phyloP scores from a whole-genome alignment of 345 rosid species.

The Clausena lansium region DNA sequence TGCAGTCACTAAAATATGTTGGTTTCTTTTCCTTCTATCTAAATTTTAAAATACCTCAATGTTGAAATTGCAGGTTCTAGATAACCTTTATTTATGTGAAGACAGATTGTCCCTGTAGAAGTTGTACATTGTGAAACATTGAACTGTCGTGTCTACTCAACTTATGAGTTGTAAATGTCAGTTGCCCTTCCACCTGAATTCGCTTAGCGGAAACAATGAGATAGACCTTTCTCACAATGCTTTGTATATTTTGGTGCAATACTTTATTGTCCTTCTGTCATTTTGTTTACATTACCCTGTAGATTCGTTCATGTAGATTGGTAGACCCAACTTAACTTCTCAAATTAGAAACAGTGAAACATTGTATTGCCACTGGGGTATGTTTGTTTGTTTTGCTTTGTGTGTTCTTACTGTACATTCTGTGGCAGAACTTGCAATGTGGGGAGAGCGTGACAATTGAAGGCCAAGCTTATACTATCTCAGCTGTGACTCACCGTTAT shows the following conservation, averaged over 20 bases:
- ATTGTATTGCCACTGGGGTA: not conserved
- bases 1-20: constrained; percentile 1
- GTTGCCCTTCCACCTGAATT: constrained; percentile 16
- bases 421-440: constrained; percentile 74
- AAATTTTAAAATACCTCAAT: not conserved
- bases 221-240: not conserved
- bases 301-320: constrained; percentile 14
- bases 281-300: constrained; percentile 10
- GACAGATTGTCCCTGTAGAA: constrained; percentile 14
- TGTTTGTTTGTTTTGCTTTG: constrained; percentile 4
- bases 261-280: constrained; percentile 21
- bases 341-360: not conserved
- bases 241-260: constrained; percentile 3
- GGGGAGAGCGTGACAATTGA: constrained; percentile 88
- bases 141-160: constrained; percentile 10
- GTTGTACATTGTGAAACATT: constrained; percentile 9
- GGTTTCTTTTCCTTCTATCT: not conserved
- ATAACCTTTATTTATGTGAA: not conserved
- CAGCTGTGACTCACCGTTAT: constrained; percentile 82
- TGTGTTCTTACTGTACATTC: constrained; percentile 8
- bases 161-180: constrained; percentile 24
- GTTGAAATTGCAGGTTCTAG: not conserved
- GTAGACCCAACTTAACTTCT: constrained; percentile 9
- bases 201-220: constrained; percentile 3
- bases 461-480: constrained; percentile 78